phyloP scores from a whole-genome alignment of 192 early-diverging fungal genomes.

The Backusella tuberculispora region DNA sequence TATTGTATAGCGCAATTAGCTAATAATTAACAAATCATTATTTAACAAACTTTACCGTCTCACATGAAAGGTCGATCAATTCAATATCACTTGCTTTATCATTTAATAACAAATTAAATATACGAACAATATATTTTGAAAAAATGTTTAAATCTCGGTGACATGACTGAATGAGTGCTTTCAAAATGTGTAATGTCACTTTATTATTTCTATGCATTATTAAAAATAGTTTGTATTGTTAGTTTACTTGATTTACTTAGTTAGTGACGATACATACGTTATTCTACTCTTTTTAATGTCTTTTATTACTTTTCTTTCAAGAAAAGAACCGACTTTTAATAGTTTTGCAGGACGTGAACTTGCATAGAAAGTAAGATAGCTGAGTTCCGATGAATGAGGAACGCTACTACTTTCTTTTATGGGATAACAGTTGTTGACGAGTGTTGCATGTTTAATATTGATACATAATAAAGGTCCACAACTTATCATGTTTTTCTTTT shows the following conservation, averaged over 20 bases:
- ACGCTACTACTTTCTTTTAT: conserved; percentile 63
- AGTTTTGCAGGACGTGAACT: conserved; percentile 87
- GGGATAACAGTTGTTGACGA: conserved; percentile 77
- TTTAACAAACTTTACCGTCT: conserved; percentile 47
- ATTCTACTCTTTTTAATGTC: conserved; percentile 66
- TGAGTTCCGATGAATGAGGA: conserved; percentile 81
- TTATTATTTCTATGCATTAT: conserved; percentile 60
- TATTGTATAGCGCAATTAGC: neutral
- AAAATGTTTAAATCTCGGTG: conserved; percentile 80
- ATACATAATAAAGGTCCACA: conserved; percentile 21
- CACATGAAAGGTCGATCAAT: conserved; percentile 60
- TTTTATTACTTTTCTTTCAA: conserved; percentile 69
- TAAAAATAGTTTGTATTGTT: neutral
- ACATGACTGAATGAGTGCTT: conserved; percentile 72
- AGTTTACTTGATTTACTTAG: neutral
- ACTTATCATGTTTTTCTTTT: neutral
- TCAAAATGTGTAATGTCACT: conserved; percentile 76
- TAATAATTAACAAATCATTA: neutral
- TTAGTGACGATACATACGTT: conserved; percentile 52
- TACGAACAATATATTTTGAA: conserved; percentile 75
- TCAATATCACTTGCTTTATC: conserved; percentile 57
- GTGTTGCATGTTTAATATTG: conserved; percentile 76
- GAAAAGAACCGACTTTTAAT: conserved; percentile 83
- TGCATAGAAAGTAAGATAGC: conserved; percentile 88
- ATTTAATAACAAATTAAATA: conserved; percentile 61